Conservation (phyloP, 805 yeast species). For the Isabelozyma heimii region DNA sequence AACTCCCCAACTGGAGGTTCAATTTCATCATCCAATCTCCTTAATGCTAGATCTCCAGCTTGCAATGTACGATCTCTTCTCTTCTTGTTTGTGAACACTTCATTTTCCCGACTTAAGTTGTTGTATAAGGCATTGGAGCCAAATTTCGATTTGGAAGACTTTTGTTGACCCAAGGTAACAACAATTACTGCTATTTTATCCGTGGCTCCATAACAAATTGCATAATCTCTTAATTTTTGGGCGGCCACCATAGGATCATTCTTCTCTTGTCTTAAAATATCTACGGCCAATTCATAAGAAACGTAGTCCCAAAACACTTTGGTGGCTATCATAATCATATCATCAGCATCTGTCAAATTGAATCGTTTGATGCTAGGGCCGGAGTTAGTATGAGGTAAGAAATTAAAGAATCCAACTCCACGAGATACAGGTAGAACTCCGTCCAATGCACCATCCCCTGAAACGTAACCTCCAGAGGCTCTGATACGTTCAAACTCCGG, state of each 20-base stretch:
- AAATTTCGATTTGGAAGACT: slow-evolving; percentile 23
- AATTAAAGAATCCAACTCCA: slow-evolving; percentile 86
- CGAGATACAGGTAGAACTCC: slow-evolving; percentile 81
- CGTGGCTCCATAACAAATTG: slow-evolving; percentile 84
- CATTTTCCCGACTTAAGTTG: slow-evolving; percentile 37
- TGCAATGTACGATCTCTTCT: slow-evolving; percentile 37
- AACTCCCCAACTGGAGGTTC: slow-evolving; percentile 92
- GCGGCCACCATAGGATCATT: slow-evolving; percentile 90
- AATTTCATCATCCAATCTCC: slow-evolving; percentile 85
- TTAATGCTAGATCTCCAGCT: slow-evolving; percentile 64
- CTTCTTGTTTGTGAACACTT: slow-evolving; percentile 33
- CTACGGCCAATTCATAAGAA: slow-evolving; percentile 83
- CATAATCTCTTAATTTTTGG: slow-evolving; percentile 88
- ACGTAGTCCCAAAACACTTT: slow-evolving; percentile 82
- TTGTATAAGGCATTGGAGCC: slow-evolving; percentile 29
- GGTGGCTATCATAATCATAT: slow-evolving; percentile 80
- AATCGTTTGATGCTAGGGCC: slow-evolving; percentile 75
- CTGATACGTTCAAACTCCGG: slow-evolving; percentile 83
- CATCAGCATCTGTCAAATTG: slow-evolving; percentile 66
- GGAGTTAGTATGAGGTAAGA: slow-evolving; percentile 84
- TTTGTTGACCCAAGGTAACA: slow-evolving; percentile 59
- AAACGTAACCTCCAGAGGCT: slow-evolving; percentile 87
- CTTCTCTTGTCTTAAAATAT: slow-evolving; percentile 77
- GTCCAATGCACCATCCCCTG: slow-evolving; percentile 80
- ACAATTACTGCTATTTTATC: slow-evolving; percentile 82